These are phyloP conservation scores for Ophiostoma montium DNA, from an alignment of 2,329 filamentous ascomycete genomes.

Conservation along the genomic window DNA sequence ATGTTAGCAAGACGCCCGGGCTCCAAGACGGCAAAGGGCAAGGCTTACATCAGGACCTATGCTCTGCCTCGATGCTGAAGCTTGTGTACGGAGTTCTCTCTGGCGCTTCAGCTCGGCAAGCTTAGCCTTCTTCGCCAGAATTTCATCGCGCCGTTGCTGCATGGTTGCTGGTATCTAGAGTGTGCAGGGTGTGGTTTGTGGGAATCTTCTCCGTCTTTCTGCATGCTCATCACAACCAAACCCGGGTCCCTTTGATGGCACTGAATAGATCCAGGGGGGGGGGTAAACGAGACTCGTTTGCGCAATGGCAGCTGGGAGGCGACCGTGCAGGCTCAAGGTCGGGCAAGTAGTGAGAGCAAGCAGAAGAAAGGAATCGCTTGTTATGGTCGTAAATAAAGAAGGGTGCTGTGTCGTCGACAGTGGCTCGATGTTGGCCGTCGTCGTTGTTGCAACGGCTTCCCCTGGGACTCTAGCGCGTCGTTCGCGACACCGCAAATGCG, in stretches of 20 bases:
- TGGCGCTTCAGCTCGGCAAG: conserved; percentile 92
- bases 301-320: neutral
- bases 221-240: neutral
- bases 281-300: neutral
- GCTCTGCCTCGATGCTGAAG: conserved; percentile 53
- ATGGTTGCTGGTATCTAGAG: conserved; percentile 25
- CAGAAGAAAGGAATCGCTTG: neutral
- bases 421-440: neutral
- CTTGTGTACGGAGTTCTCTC: conserved; percentile 69
- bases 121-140: conserved; percentile 90
- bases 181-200: neutral
- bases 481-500: conserved; percentile 8
- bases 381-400: neutral
- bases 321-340: neutral
- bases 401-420: neutral
- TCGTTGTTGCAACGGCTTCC: conserved; percentile 2
- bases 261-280: neutral
- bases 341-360: neutral
- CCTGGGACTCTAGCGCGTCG: conserved; percentile 6
- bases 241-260: neutral
- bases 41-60: conserved; percentile 54
- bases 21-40: neutral
- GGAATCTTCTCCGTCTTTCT: neutral
- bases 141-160: conserved; percentile 86
- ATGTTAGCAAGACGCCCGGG: neutral